phyloP scores from a whole-genome alignment of 2,329 filamentous ascomycete genomes.

The Ceratocystis alfenasii region DNA sequence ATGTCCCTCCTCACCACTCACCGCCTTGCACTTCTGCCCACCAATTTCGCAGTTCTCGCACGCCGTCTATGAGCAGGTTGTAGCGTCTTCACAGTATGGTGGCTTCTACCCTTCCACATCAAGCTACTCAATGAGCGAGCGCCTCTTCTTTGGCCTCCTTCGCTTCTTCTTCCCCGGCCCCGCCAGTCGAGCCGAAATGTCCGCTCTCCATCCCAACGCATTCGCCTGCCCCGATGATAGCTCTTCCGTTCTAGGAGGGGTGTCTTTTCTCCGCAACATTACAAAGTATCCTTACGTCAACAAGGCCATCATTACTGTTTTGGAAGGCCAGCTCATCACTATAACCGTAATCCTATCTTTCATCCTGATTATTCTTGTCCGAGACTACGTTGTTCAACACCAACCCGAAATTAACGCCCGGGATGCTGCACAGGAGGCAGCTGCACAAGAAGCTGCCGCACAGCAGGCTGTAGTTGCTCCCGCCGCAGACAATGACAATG shows the following conservation, averaged over 20 bases:
- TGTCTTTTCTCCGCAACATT: constrained; percentile 45
- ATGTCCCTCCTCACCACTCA: constrained; percentile 28
- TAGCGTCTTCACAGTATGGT: constrained; percentile 12
- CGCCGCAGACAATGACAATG: background rate
- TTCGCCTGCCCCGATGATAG: constrained; percentile 24
- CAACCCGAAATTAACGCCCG: constrained; percentile 84
- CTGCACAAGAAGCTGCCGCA: background rate
- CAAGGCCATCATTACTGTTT: constrained; percentile 62
- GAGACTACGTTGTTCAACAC: constrained; percentile 97
- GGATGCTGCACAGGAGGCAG: constrained; percentile 36
- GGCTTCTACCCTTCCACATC: background rate
- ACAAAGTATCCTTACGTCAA: constrained; percentile 65
- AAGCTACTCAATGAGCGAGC: constrained; percentile 2
- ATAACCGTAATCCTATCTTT: constrained; percentile 83
- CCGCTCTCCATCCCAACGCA: constrained; percentile 1
- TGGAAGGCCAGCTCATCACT: constrained; percentile 92
- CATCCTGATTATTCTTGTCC: constrained; percentile 89
- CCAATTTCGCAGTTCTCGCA: constrained; percentile 18
- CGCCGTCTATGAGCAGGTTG: constrained; percentile 16
- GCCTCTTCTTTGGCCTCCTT: constrained; percentile 13
- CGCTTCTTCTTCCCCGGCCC: constrained; percentile 12
- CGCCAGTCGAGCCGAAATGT: constrained; percentile 11
- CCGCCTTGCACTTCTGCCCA: constrained; percentile 6
- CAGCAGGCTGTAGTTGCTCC: background rate
- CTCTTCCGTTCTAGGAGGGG: constrained; percentile 44